phyloP scores from a whole-genome alignment of 2,329 filamentous ascomycete species.

The Pestalotiopsis sp. region DNA sequence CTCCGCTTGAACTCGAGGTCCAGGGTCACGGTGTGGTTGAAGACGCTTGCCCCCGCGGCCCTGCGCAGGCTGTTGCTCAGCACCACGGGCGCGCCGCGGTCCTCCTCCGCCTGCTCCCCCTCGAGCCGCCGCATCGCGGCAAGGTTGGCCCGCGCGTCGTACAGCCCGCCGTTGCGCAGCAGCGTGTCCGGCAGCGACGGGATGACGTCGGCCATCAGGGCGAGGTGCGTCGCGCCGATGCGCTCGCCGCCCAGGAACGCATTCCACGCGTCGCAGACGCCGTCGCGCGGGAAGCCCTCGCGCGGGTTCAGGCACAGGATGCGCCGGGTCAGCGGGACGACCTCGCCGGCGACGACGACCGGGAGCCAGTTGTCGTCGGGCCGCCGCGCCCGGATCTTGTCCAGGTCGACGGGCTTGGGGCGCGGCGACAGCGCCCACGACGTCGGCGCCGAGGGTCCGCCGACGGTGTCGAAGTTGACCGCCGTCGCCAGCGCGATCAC shows the following conservation, averaged over 20 bases:
- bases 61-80: constrained; percentile 14
- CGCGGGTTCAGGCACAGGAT: constrained; percentile 16
- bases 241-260: constrained; percentile 17
- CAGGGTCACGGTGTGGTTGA: constrained; percentile 19
- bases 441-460: constrained; percentile 16
- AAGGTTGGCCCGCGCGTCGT: constrained; percentile 18
- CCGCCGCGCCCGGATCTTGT: constrained; percentile 11
- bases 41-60: constrained; percentile 2
- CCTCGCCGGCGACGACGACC: constrained; percentile 14
- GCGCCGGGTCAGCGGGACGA: constrained; percentile 19
- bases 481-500: constrained; percentile 18
- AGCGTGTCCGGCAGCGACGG: constrained; percentile 26
- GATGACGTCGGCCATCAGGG: constrained; percentile 21
- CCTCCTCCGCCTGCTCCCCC: background rate
- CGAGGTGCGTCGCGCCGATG: constrained; percentile 19
- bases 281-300: constrained; percentile 13
- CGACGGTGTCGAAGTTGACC: constrained; percentile 19
- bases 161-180: constrained; percentile 17
- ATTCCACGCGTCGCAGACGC: constrained; percentile 22
- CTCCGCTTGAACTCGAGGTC: constrained; percentile 24
- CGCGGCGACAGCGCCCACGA: constrained; percentile 17
- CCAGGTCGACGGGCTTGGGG: constrained; percentile 20
- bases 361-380: constrained; percentile 23
- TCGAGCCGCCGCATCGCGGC: constrained; percentile 13
- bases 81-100: constrained; percentile 14